Evolutionary conservation across 495 filamentous ascomycete genomes (phyloP).

Genomic region (Stereocaulon alpinum): DNA sequence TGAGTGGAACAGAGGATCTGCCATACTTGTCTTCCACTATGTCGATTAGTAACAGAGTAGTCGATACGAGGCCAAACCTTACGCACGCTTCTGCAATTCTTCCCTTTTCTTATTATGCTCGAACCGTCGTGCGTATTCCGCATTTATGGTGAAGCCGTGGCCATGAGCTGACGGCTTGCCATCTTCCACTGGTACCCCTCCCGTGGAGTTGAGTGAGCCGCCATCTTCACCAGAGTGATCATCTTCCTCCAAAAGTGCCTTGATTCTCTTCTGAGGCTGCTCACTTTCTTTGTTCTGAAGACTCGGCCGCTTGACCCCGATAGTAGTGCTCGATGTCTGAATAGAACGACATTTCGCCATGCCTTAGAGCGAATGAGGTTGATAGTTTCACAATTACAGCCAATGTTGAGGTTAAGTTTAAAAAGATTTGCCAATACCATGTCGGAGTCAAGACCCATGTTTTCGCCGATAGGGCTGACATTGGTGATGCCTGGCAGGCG

Average conservation of each 20-base stretch:
- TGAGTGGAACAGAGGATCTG: slow-evolving; percentile 32
- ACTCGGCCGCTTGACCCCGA: neutral
- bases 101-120: slow-evolving; percentile 95
- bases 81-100: slow-evolving; percentile 70
- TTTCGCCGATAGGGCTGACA: neutral
- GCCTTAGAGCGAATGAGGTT: too few relatives aligned
- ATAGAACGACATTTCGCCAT: neutral
- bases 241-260: slow-evolving; percentile 36
- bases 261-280: slow-evolving; percentile 38
- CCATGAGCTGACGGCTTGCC: slow-evolving; percentile 12
- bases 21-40: slow-evolving; percentile 83
- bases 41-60: slow-evolving; percentile 7
- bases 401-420: too few relatives aligned
- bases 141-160: slow-evolving; percentile 66
- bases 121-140: slow-evolving; percentile 79
- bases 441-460: neutral
- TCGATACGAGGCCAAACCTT: slow-evolving; percentile 3
- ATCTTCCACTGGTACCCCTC: slow-evolving; percentile 27
- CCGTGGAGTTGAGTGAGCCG: slow-evolving; percentile 41
- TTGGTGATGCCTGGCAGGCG: neutral
- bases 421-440: neutral
- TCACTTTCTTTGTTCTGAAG: slow-evolving; percentile 15
- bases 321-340: neutral
- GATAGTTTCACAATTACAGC: too few relatives aligned
- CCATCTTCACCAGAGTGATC: slow-evolving; percentile 48